Conservation (phyloP, 2,329 filamentous ascomycete genomes). For the Microcera coccophila region DNA sequence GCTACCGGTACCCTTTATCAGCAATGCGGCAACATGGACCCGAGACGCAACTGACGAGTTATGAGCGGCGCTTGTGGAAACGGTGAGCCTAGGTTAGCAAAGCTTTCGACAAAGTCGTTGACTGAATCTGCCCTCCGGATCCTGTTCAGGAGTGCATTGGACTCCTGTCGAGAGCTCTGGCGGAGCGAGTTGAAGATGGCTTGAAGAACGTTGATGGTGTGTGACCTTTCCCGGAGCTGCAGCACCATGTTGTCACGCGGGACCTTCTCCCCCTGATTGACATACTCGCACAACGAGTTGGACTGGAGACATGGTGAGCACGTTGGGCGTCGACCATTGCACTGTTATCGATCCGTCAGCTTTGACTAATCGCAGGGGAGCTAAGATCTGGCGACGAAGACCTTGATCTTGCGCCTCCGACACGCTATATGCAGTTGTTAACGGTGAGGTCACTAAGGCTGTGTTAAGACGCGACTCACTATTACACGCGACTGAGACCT, state of each 20-base stretch:
- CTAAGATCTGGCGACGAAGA: background rate
- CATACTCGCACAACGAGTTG: background rate
- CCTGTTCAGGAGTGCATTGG: background rate
- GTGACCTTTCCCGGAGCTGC: background rate
- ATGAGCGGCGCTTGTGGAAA: background rate
- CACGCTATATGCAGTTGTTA: background rate
- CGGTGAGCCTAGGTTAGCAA: background rate
- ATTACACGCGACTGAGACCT: background rate
- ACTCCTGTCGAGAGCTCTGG: background rate
- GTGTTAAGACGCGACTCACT: background rate
- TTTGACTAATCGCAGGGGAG: background rate
- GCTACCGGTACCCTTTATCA: no score
- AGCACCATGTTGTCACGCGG: background rate
- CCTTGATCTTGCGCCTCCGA: slow-evolving; percentile 5
- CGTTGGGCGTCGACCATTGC: slow-evolving; percentile 2
- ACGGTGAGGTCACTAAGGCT: background rate
- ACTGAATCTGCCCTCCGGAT: slow-evolving; percentile 1
- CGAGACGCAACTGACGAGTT: background rate
- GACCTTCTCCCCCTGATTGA: background rate
- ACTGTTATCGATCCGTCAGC: background rate
- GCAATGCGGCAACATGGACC: no score
- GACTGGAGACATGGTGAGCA: slow-evolving; percentile 1
- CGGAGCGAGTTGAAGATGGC: slow-evolving; percentile 1
- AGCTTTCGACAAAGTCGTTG: background rate
- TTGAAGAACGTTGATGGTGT: background rate